Conservation (phyloP, 768 basidiomycete genomes). For the Naematelia encephala region DNA sequence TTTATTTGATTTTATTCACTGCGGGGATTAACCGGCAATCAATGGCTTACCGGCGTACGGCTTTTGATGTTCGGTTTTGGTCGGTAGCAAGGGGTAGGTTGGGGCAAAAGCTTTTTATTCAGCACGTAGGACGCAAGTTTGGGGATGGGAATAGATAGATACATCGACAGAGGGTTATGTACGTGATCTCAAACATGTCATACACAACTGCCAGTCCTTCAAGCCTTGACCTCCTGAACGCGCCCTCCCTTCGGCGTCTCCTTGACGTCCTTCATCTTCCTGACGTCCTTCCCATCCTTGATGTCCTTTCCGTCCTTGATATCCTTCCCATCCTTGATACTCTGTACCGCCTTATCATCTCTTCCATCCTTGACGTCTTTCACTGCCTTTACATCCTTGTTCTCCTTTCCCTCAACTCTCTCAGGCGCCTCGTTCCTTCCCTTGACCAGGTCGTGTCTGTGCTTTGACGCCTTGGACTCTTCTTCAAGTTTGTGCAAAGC, state of each 20-base stretch:
- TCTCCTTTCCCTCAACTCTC: neutral
- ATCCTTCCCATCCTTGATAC: neutral
- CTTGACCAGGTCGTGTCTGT: constrained; percentile 6
- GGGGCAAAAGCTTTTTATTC: too few relatives aligned
- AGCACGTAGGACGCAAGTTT: too few relatives aligned
- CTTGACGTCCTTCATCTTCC: constrained; percentile 5
- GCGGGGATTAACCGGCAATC: too few relatives aligned
- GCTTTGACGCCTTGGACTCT: constrained; percentile 11
- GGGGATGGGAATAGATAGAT: too few relatives aligned
- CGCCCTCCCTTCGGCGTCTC: constrained; percentile 3
- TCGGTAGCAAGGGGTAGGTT: too few relatives aligned
- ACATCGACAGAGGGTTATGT: too few relatives aligned
- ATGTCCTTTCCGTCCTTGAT: constrained; percentile 3
- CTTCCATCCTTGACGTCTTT: constrained; percentile 11
- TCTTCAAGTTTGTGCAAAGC: constrained; percentile 28
- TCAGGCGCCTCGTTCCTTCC: neutral
- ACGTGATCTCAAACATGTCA: too few relatives aligned
- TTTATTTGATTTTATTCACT: too few relatives aligned
- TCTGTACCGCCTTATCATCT: constrained; percentile 6
- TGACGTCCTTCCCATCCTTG: constrained; percentile 10
- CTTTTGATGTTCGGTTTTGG: too few relatives aligned
- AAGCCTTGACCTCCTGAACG: neutral
- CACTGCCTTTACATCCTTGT: constrained; percentile 6
- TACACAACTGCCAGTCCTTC: too few relatives aligned
- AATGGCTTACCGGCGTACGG: too few relatives aligned